Conservation (phyloP, 129 eudicot species). For the Smallanthus sonchifolius region DNA sequence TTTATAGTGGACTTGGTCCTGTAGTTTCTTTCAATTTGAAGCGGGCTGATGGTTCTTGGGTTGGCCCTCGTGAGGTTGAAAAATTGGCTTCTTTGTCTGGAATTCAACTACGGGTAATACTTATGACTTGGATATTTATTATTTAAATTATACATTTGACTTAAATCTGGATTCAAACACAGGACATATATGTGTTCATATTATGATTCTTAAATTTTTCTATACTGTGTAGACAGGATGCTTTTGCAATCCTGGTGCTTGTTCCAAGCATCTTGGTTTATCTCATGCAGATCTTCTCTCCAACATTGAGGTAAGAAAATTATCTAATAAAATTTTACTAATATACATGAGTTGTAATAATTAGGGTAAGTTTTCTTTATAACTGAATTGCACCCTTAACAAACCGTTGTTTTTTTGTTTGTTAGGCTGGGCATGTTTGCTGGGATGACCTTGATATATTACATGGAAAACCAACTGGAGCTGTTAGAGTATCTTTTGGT, state of each 20-base stretch:
- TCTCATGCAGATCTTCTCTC: constrained; percentile 78
- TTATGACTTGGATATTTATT: not conserved
- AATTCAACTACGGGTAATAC: constrained; percentile 83
- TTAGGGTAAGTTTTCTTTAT: not conserved
- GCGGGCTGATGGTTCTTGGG: constrained; percentile 91
- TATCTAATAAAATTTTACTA: not conserved
- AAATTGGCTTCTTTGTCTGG: constrained; percentile 88
- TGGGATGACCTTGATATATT: constrained; percentile 96
- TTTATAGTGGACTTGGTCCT: constrained; percentile 52
- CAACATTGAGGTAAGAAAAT: constrained; percentile 67
- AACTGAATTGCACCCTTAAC: not conserved
- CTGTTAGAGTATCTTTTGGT: constrained; percentile 91
- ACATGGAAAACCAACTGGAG: constrained; percentile 94
- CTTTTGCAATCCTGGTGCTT: constrained; percentile 99
- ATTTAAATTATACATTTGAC: not conserved
- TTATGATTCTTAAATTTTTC: not conserved
- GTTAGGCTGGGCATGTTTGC: constrained; percentile 93
- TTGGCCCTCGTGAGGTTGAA: constrained; percentile 95
- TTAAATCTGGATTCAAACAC: not conserved
- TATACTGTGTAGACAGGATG: constrained; percentile 84
- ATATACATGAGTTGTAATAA: not conserved
- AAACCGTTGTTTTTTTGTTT: not conserved
- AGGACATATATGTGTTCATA: not conserved
- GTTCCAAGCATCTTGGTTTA: constrained; percentile 93
- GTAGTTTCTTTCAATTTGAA: constrained; percentile 75